Evolutionary conservation across 2,329 filamentous ascomycete genomes (phyloP), one percentile per base, ranked within the genome.

Genomic region (Diaporthe sp.): DNA sequence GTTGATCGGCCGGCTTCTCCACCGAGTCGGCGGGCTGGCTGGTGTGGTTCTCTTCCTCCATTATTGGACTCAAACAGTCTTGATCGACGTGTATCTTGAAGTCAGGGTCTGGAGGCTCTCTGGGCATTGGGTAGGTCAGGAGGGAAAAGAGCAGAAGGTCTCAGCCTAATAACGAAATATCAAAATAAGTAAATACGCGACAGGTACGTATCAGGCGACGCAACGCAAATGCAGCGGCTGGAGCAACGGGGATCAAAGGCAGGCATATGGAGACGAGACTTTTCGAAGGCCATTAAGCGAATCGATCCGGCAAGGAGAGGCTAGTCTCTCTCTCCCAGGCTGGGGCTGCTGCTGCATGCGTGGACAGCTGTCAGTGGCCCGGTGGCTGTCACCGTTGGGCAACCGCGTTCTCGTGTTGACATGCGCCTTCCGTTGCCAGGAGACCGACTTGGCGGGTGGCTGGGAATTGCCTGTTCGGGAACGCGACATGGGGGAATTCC

Each of bases 61-160:
- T 86, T 74, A 83, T 82, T 57, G 82, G 82, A 79, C 81, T 85
- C 73, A 85, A 62, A 78, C 86, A 88, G 72, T 85, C 88, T 58
- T 81, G 80, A 79, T 89, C 87, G 79, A 87, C 82, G 83, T 87
- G 86, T 78, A 87, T 89, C 12, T 87, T 81, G 76, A 89, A 88
- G 77, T 88, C 84, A 78, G 83, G 78, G 76, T 87, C 84, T 28
- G 78, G 77, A 65, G 80, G 74, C 77, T 77, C 49, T 62, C 44
- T 55, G 58, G 57, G 44, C 62, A 71, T 73, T 62, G 37, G 55
- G 17, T 22, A 46, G 37, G 22, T 19, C 31, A 5, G 28, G 28
- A 22, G 19, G 15, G 37, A 44, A 9, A 62, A 49, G 57, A 25
- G 42, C 34, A 59, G 58, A 49, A 57, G 44, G 58, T 51, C 55